A percentile compares a stretch with the other conserved stretches of the same genome.
These are phyloP conservation scores for Rhizophagus sp. DNA, from an alignment of 192 early-diverging fungal genomes.

Conservation along the genomic window DNA sequence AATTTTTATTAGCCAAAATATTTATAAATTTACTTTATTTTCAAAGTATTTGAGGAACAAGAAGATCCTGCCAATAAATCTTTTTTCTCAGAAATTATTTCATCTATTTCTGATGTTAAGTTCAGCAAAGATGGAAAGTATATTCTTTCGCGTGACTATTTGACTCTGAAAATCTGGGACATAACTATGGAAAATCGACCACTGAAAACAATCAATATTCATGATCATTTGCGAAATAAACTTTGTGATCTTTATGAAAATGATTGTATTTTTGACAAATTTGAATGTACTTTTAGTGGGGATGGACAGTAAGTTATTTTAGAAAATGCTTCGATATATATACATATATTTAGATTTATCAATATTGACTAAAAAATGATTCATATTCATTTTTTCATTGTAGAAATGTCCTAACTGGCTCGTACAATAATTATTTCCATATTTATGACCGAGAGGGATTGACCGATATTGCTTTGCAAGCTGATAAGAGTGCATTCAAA, in stretches of 20 bases:
- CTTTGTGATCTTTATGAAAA: conserved; percentile 99
- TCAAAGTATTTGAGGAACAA: conserved; percentile 86
- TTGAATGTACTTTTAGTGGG: conserved; percentile 97
- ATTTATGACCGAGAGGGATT: conserved; percentile 85
- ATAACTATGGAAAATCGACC: conserved; percentile 96
- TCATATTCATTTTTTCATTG: neutral
- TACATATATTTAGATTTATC: neutral
- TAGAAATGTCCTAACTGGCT: conserved; percentile 90
- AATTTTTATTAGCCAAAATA: neutral
- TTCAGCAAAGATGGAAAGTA: conserved; percentile 96
- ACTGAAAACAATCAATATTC: conserved; percentile 93
- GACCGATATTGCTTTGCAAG: conserved; percentile 87
- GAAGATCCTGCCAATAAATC: conserved; percentile 95
- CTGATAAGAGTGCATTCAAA: conserved; percentile 97
- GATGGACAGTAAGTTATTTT: conserved; percentile 78
- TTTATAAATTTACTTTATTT: neutral
- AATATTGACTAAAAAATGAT: neutral
- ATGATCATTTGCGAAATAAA: conserved; percentile 93
- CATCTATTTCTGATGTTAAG: conserved; percentile 96
- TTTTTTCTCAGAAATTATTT: conserved; percentile 99
- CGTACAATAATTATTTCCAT: conserved; percentile 99
- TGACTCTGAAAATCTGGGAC: conserved; percentile 98
- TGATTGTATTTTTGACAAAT: conserved; percentile 99
- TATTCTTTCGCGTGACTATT: conserved; percentile 95
- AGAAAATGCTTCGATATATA: neutral